Base-by-base conservation (phyloP, 2,329 filamentous ascomycete species). In the Elsinoe necatrix region DNA sequence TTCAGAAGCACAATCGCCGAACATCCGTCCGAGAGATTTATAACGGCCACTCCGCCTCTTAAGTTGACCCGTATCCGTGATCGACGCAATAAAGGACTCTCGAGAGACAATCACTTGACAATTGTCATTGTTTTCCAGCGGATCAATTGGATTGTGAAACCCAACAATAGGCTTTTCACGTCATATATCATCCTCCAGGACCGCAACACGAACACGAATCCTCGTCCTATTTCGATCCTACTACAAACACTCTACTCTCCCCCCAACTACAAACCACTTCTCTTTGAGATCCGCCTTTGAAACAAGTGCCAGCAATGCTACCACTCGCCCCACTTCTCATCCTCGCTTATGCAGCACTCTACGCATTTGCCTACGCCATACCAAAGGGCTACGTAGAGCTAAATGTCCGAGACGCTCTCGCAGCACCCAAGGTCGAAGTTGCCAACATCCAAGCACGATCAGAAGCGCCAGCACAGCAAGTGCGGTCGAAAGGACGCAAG, bases 341-440 rank as follows among this genome's bases (percentile, higher is more conserved):
- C 27, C 54, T 56, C 41, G 54, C 54, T 23, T 56, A 56, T 27
- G 54, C 54, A 1, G 54, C 41, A 4, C 54, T 56, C 41, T 56
- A 56, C 21, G 54, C 54, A 12, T 56, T 56, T 27, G 54, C 54
- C 54, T 42, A 42, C 42, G 54, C 54, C 54, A 56, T 56, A 11
- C 54, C 54, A 8, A 37, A 23, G 12, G 37, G 52, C 16, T 42
- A 42, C 20, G 41, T 48, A 6, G 20, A 47, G 29, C 54, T 56
- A n/a, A 41, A 56, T 29, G 39, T 47, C 7, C 37, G 54, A 37
- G 42, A 56, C 27, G 54, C 54, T 25, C 37, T 56, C n/a, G n/a
- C 25, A 4, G 29, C 25, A 14, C 37, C 41, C n/a, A 52, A 39
- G 34, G 12, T 52, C 31, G 31, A 52, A 35, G 48, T 39, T 14